Evolutionary conservation across 2,329 filamentous ascomycete species (phyloP).

Genomic region (Trichophyton mentagrophytes): DNA sequence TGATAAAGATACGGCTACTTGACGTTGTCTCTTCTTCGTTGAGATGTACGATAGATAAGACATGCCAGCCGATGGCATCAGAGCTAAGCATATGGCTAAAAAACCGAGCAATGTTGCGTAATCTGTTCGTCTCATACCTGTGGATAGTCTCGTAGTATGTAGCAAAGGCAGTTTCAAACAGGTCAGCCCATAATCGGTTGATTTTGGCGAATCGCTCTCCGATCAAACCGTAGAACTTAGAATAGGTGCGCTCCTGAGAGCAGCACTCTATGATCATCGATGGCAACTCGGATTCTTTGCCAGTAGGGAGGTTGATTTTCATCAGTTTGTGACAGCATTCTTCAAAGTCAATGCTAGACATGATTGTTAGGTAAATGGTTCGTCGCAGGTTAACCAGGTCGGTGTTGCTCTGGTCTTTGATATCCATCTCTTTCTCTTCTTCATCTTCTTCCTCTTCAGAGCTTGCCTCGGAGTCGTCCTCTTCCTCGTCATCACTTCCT

Average conservation of each 20-base stretch:
- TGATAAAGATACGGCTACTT: slow-evolving; percentile 94
- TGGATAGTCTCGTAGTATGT: slow-evolving; percentile 98
- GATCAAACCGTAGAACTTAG: slow-evolving; percentile 91
- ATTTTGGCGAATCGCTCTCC: slow-evolving; percentile 92
- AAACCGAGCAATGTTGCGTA: slow-evolving; percentile 89
- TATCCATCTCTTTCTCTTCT: slow-evolving; percentile 74
- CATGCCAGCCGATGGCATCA: slow-evolving; percentile 87
- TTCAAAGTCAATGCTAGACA: slow-evolving; percentile 91
- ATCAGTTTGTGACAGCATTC: slow-evolving; percentile 96
- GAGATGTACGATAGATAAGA: slow-evolving; percentile 68
- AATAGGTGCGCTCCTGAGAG: slow-evolving; percentile 91
- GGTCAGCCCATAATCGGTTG: slow-evolving; percentile 83
- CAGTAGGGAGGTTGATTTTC: slow-evolving; percentile 76
- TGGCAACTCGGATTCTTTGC: slow-evolving; percentile 77
- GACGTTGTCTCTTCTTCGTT: slow-evolving; percentile 97
- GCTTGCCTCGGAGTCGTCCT: slow-evolving; percentile 48
- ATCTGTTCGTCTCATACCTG: slow-evolving; percentile 85
- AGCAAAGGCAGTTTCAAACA: slow-evolving; percentile 80
- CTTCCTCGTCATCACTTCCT: slow-evolving; percentile 70
- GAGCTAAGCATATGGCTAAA: slow-evolving; percentile 83
- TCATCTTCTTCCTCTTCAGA: slow-evolving; percentile 63
- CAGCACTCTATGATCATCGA: slow-evolving; percentile 97
- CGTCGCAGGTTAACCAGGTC: slow-evolving; percentile 86
- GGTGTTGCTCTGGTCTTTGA: slow-evolving; percentile 95
- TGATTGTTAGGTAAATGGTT: slow-evolving; percentile 94